Evolutionary conservation across 306 rosid genomes (phyloP).

Genomic region (Sechiopsis laciniata): DNA sequence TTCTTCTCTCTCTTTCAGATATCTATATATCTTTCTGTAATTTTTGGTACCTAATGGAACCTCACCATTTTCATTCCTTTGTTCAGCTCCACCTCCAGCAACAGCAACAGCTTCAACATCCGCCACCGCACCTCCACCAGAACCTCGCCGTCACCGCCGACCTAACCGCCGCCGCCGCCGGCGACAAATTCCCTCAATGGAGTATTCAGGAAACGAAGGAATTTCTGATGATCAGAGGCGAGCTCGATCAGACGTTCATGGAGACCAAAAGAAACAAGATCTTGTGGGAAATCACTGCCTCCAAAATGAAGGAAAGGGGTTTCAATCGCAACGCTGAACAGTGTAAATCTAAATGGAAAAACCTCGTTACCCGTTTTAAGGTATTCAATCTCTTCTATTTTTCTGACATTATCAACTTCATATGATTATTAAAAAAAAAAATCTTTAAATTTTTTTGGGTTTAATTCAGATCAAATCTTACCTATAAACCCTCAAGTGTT

Average conservation of each 20-base stretch:
- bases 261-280: conserved; percentile 88
- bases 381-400: conserved; percentile 32
- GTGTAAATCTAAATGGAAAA: conserved; percentile 99
- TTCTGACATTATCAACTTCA: background rate
- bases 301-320: conserved; percentile 71
- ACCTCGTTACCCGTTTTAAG: conserved; percentile 94
- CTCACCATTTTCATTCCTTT: conserved; percentile 37
- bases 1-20: background rate
- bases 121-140: conserved; percentile 11
- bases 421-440: no score
- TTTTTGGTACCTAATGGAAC: conserved; percentile 63
- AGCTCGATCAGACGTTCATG: conserved; percentile 84
- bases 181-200: conserved; percentile 90
- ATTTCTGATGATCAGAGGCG: conserved; percentile 64
- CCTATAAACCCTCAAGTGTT: background rate
- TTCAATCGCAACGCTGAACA: conserved; percentile 80
- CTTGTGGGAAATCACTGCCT: conserved; percentile 74
- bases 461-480: background rate
- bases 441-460: background rate
- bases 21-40: background rate
- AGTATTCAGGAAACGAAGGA: conserved; percentile 88
- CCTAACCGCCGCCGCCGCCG: no score
- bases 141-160: conserved; percentile 37
- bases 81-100: background rate
- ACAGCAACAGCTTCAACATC: background rate